phyloP scores from a whole-genome alignment of 2,329 filamentous ascomycete species.

The Ceratocystis cubensis region DNA sequence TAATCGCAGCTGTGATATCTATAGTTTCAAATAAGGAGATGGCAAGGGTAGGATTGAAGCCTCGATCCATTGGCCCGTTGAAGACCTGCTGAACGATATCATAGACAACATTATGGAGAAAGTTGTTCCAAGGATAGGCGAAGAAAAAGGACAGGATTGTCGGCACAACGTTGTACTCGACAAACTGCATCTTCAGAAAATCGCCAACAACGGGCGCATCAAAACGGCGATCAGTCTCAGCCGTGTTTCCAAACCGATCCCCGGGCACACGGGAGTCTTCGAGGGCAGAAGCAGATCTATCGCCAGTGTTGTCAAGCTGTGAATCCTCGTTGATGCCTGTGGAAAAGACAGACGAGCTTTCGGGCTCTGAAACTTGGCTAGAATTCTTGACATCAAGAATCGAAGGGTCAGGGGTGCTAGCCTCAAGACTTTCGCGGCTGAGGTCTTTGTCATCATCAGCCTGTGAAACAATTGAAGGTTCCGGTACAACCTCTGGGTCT shows the following conservation, averaged over 20 bases:
- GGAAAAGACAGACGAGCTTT: conserved; percentile 21
- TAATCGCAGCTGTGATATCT: conserved; percentile 79
- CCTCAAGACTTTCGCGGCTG: conserved; percentile 18
- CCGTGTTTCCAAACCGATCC: neutral
- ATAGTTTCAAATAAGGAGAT: conserved; percentile 88
- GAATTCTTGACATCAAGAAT: conserved; percentile 20
- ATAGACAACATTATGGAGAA: conserved; percentile 97
- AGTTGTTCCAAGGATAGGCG: conserved; percentile 98
- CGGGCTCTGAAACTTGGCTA: conserved; percentile 20
- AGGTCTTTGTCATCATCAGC: conserved; percentile 19
- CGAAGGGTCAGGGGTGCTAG: conserved; percentile 15
- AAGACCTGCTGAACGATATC: conserved; percentile 98
- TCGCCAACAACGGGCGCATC: conserved; percentile 68
- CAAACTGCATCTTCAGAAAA: conserved; percentile 89
- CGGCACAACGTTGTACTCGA: conserved; percentile 85
- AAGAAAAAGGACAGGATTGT: conserved; percentile 99
- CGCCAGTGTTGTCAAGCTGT: conserved; percentile 6
- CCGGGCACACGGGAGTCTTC: conserved; percentile 6
- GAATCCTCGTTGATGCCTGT: conserved; percentile 19
- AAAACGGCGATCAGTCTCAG: neutral
- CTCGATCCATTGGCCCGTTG: conserved; percentile 93
- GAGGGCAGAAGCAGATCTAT: conserved; percentile 8
- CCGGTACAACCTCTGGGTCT: conserved; percentile 19
- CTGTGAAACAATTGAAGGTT: conserved; percentile 21
- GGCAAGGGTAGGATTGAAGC: conserved; percentile 79